phyloP scores from a whole-genome alignment of 2,329 filamentous ascomycete species.

The Byssoonygena ceratinophila region DNA sequence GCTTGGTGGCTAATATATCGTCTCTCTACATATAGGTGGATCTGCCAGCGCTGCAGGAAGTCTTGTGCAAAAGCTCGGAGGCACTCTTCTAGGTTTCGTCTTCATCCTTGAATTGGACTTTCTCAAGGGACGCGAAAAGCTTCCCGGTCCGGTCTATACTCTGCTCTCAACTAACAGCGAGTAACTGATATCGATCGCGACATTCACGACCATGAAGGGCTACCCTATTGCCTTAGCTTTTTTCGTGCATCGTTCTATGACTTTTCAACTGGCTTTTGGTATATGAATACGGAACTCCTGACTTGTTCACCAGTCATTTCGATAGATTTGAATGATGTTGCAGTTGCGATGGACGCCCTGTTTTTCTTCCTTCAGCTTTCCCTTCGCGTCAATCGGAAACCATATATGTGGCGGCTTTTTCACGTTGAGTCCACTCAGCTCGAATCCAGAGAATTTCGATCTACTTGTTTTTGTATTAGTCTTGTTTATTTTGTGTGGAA shows the following conservation, averaged over 20 bases:
- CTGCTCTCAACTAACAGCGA: conserved; percentile 48
- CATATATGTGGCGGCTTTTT: not conserved
- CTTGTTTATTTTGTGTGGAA: not conserved
- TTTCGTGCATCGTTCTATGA: not conserved
- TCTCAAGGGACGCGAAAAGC: conserved; percentile 82
- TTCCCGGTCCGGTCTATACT: conserved; percentile 72
- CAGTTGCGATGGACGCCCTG: not conserved
- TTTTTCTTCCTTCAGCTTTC: not conserved
- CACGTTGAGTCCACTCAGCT: not conserved
- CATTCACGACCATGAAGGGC: not conserved
- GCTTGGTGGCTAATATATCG: conserved; percentile 5
- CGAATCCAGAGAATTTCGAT: not conserved
- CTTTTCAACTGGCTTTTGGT: not conserved
- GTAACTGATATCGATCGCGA: not conserved
- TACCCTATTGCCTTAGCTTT: not conserved
- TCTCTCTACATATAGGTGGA: conserved; percentile 53
- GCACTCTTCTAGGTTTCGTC: conserved; percentile 74
- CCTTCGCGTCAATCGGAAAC: not conserved
- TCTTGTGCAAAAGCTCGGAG: conserved; percentile 76
- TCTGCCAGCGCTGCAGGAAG: conserved; percentile 79
- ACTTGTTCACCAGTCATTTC: not conserved
- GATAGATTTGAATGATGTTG: not conserved
- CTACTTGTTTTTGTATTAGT: not conserved
- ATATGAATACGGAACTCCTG: not conserved
- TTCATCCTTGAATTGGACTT: conserved; percentile 95